Conservation (phyloP, 495 filamentous ascomycete genomes). For the Podospora comata region DNA sequence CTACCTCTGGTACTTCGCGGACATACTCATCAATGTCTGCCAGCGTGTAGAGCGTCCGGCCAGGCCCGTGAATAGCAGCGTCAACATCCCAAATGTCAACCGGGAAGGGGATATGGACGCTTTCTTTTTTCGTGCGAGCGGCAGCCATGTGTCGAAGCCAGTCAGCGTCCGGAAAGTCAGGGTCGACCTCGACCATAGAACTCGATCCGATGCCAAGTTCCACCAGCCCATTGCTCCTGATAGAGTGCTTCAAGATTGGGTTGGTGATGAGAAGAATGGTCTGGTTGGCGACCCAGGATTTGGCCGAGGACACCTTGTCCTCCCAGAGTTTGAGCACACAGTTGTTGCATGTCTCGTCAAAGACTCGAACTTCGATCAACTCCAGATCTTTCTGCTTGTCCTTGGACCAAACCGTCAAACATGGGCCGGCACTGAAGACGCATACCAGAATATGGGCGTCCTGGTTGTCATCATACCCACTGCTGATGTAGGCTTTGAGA, state of each 20-base stretch:
- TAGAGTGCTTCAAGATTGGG: slow-evolving; percentile 39
- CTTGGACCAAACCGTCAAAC: slow-evolving; percentile 50
- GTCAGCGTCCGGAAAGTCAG: slow-evolving; percentile 52
- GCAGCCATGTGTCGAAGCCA: slow-evolving; percentile 55
- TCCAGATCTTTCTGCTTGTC: slow-evolving; percentile 39
- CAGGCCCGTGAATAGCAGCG: slow-evolving; percentile 39
- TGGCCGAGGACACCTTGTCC: slow-evolving; percentile 45
- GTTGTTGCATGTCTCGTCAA: slow-evolving; percentile 56
- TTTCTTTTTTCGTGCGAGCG: slow-evolving; percentile 51
- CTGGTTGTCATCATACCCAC: slow-evolving; percentile 37
- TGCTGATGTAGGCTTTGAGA: slow-evolving; percentile 50
- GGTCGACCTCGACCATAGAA: slow-evolving; percentile 58
- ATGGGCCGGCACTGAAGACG: slow-evolving; percentile 53
- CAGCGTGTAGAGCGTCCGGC: slow-evolving; percentile 54
- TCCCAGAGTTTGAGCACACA: slow-evolving; percentile 55
- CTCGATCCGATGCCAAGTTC: slow-evolving; percentile 44
- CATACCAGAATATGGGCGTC: slow-evolving; percentile 53
- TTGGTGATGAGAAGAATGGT: slow-evolving; percentile 58
- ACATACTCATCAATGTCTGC: slow-evolving; percentile 61
- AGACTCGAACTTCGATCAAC: slow-evolving; percentile 52
- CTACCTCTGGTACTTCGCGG: slow-evolving; percentile 31
- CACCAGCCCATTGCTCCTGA: slow-evolving; percentile 26
- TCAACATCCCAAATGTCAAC: slow-evolving; percentile 52
- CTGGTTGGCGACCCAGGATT: slow-evolving; percentile 49
- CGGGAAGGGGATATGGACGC: slow-evolving; percentile 52